Percentiles rank a stretch among this genome's conserved stretches.
Evolutionary conservation across 192 early-diverging fungal genomes (phyloP).

Genomic region (Physocladia obscura): DNA sequence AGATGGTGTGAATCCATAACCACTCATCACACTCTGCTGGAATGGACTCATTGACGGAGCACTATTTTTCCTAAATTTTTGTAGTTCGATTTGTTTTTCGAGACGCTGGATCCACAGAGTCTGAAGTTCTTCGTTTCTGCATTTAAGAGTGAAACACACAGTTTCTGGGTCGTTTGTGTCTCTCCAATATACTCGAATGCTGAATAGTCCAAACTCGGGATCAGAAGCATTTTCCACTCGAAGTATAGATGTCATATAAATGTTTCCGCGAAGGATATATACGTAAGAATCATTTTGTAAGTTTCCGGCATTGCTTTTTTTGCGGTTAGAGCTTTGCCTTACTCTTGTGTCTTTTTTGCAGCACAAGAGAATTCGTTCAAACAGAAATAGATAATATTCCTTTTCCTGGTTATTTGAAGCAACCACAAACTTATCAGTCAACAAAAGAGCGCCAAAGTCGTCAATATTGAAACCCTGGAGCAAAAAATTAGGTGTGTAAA

Average conservation of each 20-base stretch:
- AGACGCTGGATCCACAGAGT: constrained; percentile 83
- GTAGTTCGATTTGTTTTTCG: constrained; percentile 60
- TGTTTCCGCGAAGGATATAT: constrained; percentile 75
- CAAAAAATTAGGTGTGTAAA: not conserved
- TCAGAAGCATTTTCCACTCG: constrained; percentile 65
- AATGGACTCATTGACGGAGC: not conserved
- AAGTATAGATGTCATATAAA: constrained; percentile 80
- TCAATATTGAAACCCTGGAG: constrained; percentile 64
- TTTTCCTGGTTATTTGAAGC: constrained; percentile 74
- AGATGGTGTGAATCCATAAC: not conserved
- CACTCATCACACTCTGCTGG: not conserved
- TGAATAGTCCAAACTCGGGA: constrained; percentile 38
- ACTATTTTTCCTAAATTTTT: constrained; percentile 3
- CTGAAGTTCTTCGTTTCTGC: constrained; percentile 88
- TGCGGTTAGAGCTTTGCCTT: constrained; percentile 27
- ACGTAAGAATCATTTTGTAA: not conserved
- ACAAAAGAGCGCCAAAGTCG: constrained; percentile 79
- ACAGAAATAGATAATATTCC: constrained; percentile 85
- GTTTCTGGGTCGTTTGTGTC: constrained; percentile 77
- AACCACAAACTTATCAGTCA: constrained; percentile 89
- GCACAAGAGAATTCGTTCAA: constrained; percentile 88
- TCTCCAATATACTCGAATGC: constrained; percentile 78
- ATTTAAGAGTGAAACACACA: constrained; percentile 72
- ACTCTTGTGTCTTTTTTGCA: constrained; percentile 76
- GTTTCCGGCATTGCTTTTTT: constrained; percentile 49